These are phyloP conservation scores for Xylaria sp. DNA, from an alignment of 2,329 filamentous ascomycete genomes.

Conservation along the genomic window DNA sequence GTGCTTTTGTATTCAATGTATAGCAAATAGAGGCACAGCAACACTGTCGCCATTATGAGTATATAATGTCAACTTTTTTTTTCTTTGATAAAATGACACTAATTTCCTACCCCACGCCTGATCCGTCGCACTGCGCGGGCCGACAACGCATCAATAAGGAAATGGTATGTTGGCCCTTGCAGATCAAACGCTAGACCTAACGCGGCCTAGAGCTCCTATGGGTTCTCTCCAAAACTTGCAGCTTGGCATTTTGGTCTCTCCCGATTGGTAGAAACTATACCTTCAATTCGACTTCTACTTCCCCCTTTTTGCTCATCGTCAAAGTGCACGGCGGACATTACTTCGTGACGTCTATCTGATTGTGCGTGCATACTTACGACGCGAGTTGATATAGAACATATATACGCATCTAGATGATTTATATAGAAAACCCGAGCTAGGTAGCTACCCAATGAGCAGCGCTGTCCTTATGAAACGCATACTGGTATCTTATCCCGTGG, in stretches of 20 bases:
- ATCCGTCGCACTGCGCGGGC: neutral
- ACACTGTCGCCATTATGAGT: neutral
- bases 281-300: constrained; percentile 23
- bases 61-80: neutral
- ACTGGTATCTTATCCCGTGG: too few relatives aligned
- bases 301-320: constrained; percentile 14
- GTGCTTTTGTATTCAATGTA: neutral
- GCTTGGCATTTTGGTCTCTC: constrained; percentile 31
- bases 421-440: too few relatives aligned
- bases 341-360: neutral
- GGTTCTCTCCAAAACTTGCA: constrained; percentile 26
- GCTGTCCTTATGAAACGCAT: too few relatives aligned
- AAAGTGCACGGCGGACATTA: neutral
- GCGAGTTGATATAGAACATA: too few relatives aligned
- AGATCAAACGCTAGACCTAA: constrained; percentile 23
- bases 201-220: constrained; percentile 20
- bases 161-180: constrained; percentile 19
- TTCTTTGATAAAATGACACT: neutral
- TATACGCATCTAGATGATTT: too few relatives aligned
- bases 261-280: constrained; percentile 32
- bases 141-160: constrained; percentile 28
- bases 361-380: neutral
- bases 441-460: too few relatives aligned
- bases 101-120: constrained; percentile 6
- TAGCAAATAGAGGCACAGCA: neutral